Base-by-base conservation (phyloP, 345 rosid species). In the Populus deltoides region DNA sequence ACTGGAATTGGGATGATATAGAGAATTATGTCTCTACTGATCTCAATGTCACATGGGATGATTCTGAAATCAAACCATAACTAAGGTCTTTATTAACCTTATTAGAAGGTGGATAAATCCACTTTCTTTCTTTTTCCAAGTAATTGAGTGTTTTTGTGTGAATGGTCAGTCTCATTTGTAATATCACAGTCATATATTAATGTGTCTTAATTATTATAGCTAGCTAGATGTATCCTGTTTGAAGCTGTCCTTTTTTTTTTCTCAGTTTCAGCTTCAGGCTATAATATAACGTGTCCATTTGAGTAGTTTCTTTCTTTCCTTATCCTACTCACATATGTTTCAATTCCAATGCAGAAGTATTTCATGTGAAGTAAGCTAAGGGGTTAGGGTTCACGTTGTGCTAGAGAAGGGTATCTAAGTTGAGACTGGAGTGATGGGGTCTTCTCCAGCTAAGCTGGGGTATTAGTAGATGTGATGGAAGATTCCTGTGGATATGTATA, bases 1-100 rank as follows among this genome's bases (percentile, higher is more conserved):
- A 70, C 80, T 89, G 91, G 92, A 87, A 83, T 78, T 88, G 89
- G 94, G 92, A 89, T 53, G 92, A 91, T 22, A 81, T 87, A 10
- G 89, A 87, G 43, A 84, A 77, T 29, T 82, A 88, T 57, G 85
- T 73, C 24, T 87, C 91, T 53, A 74, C 85, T 62, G 89, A 89
- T 81, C 84, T 82, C 79, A 86, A 79, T 51, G 71, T 81, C 6
- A 83, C 88, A 9, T 88, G 92, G 94, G 89, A 84, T 73, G 89
- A 85, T 77, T 67, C 83, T 70, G 87, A 87, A 78, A 71, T 82
- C 83, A 87, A 89, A 77, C 91, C 88, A 41, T 87, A 83, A 85
- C 20, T 2, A 70, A 31, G 73, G 24, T 63, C 38, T 20, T 62
- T 38, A 29, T 11, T 51, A 36, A 66, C 27, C 66, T 75, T 71